Conservation (phyloP, 306 rosid genomes). For the Trifolium pratense region DNA sequence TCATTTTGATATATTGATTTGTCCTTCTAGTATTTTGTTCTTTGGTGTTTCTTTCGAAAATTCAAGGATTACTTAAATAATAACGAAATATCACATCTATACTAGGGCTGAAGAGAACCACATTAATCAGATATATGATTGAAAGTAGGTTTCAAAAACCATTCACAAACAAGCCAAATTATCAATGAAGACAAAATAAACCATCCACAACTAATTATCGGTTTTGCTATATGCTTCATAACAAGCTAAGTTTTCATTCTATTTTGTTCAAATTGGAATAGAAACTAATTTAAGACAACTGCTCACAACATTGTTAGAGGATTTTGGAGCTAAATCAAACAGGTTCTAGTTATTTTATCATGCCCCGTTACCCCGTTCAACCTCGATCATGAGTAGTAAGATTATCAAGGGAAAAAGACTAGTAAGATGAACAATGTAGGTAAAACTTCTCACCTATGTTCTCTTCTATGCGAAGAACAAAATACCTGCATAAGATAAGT, state of each 20-base stretch:
- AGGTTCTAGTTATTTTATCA: constrained; percentile 8
- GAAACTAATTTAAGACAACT: constrained; percentile 29
- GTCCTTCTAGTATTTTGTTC: not conserved
- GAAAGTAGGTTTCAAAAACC: constrained; percentile 28
- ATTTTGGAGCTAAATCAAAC: constrained; percentile 11
- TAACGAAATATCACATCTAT: constrained; percentile 7
- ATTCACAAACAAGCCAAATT: constrained; percentile 31
- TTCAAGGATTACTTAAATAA: constrained; percentile 34
- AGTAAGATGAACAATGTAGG: constrained; percentile 30
- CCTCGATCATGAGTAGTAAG: not conserved
- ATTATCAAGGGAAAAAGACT: constrained; percentile 27
- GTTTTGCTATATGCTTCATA: constrained; percentile 10
- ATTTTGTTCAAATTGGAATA: constrained; percentile 26
- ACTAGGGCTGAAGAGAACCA: constrained; percentile 19
- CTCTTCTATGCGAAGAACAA: constrained; percentile 98
- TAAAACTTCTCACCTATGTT: constrained; percentile 73
- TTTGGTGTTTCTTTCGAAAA: not conserved
- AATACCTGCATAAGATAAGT: constrained; percentile 67
- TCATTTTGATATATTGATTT: not conserved
- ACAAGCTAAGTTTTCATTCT: constrained; percentile 2
- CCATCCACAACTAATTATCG: not conserved
- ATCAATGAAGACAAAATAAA: not conserved
- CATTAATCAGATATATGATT: constrained; percentile 26
- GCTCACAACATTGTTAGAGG: constrained; percentile 2
- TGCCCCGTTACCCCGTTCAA: not conserved